Evolutionary conservation across 495 filamentous ascomycete genomes (phyloP).

Genomic region (Penicillium tannophilum): DNA sequence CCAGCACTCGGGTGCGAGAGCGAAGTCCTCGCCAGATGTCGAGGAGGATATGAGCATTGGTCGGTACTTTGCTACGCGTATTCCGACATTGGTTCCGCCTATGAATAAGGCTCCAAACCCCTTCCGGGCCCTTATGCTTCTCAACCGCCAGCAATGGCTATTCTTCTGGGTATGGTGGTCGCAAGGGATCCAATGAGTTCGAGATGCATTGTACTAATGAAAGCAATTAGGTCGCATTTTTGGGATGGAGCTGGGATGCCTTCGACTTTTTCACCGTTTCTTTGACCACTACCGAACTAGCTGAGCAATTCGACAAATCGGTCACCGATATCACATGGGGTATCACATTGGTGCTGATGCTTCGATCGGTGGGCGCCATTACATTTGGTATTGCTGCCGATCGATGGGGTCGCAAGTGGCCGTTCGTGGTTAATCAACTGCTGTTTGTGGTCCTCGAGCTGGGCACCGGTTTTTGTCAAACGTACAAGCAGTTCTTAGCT

Average conservation of each 20-base stretch:
- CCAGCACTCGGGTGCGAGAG: neutral
- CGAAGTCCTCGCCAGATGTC: constrained; percentile 23
- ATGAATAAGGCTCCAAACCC: constrained; percentile 82
- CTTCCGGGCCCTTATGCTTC: constrained; percentile 64
- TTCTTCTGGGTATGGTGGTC: constrained; percentile 65
- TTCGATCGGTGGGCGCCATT: constrained; percentile 85
- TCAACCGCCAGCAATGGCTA: constrained; percentile 79
- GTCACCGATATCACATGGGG: constrained; percentile 87
- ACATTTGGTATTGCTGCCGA: constrained; percentile 85
- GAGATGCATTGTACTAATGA: constrained; percentile 5
- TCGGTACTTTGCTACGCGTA: constrained; percentile 68
- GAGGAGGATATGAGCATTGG: constrained; percentile 55
- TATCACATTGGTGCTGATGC: constrained; percentile 83
- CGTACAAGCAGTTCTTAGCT: constrained; percentile 76
- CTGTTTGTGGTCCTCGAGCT: constrained; percentile 81
- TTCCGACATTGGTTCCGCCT: constrained; percentile 73
- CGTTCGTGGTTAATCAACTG: constrained; percentile 80
- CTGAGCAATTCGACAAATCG: constrained; percentile 63
- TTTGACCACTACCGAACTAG: constrained; percentile 68
- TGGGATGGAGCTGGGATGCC: constrained; percentile 82
- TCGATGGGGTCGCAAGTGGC: constrained; percentile 86
- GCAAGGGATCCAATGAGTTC: neutral
- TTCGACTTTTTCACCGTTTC: constrained; percentile 94
- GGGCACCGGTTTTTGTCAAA: constrained; percentile 76
- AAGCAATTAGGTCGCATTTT: constrained; percentile 50